A percentile compares a stretch with the other conserved stretches of the same genome.
Conservation (phyloP, 2,329 filamentous ascomycete species). For the Lithohypha guttulata region DNA sequence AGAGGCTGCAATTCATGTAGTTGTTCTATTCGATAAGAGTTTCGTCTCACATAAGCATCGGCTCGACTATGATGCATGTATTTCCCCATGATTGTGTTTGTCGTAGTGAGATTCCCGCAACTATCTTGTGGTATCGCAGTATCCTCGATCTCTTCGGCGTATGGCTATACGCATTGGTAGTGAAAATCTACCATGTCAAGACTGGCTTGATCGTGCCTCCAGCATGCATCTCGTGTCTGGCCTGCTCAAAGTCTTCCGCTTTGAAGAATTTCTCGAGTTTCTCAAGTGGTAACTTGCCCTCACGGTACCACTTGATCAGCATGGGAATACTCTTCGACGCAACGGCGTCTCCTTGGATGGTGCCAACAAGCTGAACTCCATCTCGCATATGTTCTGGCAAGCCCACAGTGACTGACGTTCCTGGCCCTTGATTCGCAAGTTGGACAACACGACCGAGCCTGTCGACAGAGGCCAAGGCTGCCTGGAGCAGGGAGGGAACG, state of each 20-base stretch:
- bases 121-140: no score
- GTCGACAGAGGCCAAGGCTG: constrained; percentile 33
- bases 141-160: no score
- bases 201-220: constrained; percentile 24
- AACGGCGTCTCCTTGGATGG: constrained; percentile 35
- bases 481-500: constrained; percentile 33
- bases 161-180: no score
- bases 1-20: constrained; percentile 16
- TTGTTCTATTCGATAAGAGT: no score
- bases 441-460: constrained; percentile 40
- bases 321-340: constrained; percentile 34
- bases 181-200: no score
- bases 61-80: no score
- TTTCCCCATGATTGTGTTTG: no score
- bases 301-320: constrained; percentile 40
- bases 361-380: constrained; percentile 39
- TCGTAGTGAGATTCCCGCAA: no score
- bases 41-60: no score
- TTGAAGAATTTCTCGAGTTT: constrained; percentile 36
- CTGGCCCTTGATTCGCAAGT: constrained; percentile 38
- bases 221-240: constrained; percentile 23
- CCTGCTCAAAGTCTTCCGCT: constrained; percentile 23
- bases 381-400: constrained; percentile 35
- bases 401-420: constrained; percentile 33
- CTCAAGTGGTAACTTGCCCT: constrained; percentile 39